phyloP scores from a whole-genome alignment of 2,329 filamentous ascomycete genomes.

The Helicocarpus griseus region DNA sequence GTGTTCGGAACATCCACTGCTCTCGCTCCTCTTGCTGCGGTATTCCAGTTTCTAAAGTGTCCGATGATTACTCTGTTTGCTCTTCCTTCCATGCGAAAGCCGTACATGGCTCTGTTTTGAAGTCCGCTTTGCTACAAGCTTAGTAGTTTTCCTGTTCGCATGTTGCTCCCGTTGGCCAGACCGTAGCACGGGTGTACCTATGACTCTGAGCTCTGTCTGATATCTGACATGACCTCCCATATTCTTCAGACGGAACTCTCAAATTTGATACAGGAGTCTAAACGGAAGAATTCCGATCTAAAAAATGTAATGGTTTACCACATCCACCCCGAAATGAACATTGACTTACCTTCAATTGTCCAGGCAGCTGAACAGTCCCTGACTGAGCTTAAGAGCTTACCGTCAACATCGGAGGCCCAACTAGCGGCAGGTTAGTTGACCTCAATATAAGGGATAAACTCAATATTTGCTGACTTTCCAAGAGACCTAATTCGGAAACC shows the following conservation, averaged over 20 bases:
- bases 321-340: background rate
- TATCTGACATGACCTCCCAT: conserved; percentile 71
- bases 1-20: background rate
- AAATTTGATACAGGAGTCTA: conserved; percentile 90
- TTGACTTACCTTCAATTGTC: conserved; percentile 18
- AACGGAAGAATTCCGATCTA: conserved; percentile 84
- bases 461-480: conserved; percentile 19
- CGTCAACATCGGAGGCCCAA: conserved; percentile 65
- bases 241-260: conserved; percentile 78
- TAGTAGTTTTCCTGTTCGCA: background rate
- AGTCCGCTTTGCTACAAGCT: background rate
- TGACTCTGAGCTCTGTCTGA: background rate
- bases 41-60: background rate
- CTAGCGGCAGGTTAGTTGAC: conserved; percentile 53
- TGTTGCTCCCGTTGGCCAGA: background rate
- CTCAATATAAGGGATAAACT: conserved; percentile 1
- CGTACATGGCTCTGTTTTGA: background rate
- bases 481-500: conserved; percentile 72
- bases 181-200: background rate
- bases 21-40: background rate
- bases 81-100: background rate
- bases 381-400: conserved; percentile 71
- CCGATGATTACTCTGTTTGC: background rate
- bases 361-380: conserved; percentile 89
- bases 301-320: conserved; percentile 47